phyloP scores from a whole-genome alignment of 2,329 filamentous ascomycete genomes.

The Malbranchea zuffiana region DNA sequence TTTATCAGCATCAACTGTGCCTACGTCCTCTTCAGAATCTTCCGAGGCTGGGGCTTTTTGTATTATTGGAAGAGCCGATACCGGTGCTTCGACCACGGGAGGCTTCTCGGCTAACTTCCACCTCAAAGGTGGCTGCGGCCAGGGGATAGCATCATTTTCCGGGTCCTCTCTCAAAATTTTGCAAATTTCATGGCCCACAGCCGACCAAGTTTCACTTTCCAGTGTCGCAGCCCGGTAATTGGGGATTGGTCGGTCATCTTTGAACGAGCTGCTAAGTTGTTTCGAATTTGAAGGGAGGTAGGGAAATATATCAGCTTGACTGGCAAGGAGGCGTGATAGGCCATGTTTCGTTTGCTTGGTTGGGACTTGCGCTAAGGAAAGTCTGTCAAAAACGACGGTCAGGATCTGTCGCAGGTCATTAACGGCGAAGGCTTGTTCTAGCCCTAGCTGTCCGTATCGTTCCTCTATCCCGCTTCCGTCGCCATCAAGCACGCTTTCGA shows the following conservation, averaged over 20 bases:
- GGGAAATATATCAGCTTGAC: conserved; percentile 44
- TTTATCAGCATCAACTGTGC: background rate
- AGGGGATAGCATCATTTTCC: background rate
- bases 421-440: conserved; percentile 45
- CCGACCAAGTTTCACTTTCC: conserved; percentile 34
- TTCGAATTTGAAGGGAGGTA: conserved; percentile 26
- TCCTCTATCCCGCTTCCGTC: conserved; percentile 48
- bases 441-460: conserved; percentile 45
- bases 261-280: conserved; percentile 2
- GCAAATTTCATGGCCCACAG: conserved; percentile 40
- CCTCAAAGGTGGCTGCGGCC: background rate
- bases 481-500: conserved; percentile 53
- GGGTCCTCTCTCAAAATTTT: conserved; percentile 32
- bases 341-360: conserved; percentile 41
- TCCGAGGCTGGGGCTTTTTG: background rate
- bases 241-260: background rate
- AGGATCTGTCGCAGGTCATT: conserved; percentile 43
- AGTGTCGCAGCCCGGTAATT: conserved; percentile 31
- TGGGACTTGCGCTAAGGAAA: conserved; percentile 44
- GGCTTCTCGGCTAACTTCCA: background rate
- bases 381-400: conserved; percentile 41
- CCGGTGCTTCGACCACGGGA: background rate
- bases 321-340: conserved; percentile 43
- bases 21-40: background rate
- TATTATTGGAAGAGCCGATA: conserved; percentile 11